Evolutionary conservation across 352 stramenopile species (phyloP).

Genomic region (Phytophthora sojae): DNA sequence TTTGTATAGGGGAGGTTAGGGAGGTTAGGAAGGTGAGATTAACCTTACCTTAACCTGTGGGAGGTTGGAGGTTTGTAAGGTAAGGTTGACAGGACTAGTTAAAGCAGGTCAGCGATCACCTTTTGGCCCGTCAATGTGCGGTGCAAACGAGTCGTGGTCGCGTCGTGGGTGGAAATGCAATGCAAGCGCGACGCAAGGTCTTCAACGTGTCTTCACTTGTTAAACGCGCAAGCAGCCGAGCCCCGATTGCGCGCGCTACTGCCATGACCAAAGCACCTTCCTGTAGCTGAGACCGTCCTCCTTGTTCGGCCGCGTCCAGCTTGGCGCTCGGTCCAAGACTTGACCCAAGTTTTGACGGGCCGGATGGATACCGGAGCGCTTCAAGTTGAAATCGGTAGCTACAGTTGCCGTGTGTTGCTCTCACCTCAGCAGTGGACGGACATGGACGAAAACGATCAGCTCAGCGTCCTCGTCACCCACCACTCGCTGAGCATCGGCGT

Average conservation of each 20-base stretch:
- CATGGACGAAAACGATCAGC: constrained; percentile 7
- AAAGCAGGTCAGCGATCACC: no score
- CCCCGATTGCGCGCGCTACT: constrained; percentile 3
- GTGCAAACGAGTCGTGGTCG: constrained; percentile 4
- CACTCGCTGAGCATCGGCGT: neutral
- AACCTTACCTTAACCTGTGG: no score
- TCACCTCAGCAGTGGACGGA: constrained; percentile 2
- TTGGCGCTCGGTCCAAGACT: neutral
- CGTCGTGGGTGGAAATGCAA: neutral
- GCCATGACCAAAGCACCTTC: neutral
- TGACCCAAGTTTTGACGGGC: no score
- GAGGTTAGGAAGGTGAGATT: no score
- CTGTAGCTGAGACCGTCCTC: neutral
- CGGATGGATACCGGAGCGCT: neutral
- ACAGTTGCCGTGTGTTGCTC: neutral
- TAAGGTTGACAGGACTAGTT: no score
- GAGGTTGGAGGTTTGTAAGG: no score
- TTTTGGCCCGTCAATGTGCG: no score
- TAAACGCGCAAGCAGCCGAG: constrained; percentile 6
- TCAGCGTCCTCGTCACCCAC: neutral
- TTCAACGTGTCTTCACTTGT: neutral
- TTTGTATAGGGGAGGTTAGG: no score
- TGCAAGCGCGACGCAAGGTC: constrained; percentile 21
- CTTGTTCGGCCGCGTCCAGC: neutral
- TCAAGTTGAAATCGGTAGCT: neutral